Evolutionary conservation across 305 asterid genomes (phyloP).

Genomic region (Fraxinus baroniana): DNA sequence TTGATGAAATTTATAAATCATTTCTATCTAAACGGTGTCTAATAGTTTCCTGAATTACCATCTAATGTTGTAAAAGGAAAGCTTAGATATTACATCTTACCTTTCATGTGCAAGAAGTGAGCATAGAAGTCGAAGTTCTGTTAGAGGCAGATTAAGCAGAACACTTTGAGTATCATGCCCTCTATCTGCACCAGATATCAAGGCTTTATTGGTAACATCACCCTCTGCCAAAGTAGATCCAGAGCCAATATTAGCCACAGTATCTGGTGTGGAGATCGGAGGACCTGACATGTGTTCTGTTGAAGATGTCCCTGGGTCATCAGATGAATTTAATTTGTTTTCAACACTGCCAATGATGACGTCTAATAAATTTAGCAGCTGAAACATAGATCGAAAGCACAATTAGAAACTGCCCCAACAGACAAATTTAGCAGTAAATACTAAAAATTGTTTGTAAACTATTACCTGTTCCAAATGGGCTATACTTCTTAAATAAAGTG

Average conservation of each 20-base stretch:
- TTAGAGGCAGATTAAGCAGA: conserved; percentile 61
- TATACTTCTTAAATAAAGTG: conserved; percentile 87
- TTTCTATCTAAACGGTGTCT: not conserved
- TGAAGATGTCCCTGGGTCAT: conserved; percentile 49
- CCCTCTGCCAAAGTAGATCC: conserved; percentile 35
- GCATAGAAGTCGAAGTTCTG: conserved; percentile 85
- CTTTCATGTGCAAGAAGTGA: conserved; percentile 96
- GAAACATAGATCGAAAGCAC: conserved; percentile 32
- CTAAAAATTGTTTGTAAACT: conserved; percentile 16
- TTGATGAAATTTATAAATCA: not conserved
- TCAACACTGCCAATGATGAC: conserved; percentile 86
- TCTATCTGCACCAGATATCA: conserved; percentile 44
- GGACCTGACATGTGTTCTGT: conserved; percentile 58
- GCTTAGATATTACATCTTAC: conserved; percentile 38
- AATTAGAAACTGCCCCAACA: conserved; percentile 15
- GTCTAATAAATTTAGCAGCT: conserved; percentile 86
- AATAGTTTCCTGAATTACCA: not conserved
- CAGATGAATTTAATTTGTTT: conserved; percentile 58
- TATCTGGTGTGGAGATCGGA: conserved; percentile 46
- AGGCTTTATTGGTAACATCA: conserved; percentile 43
- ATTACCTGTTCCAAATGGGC: conserved; percentile 95
- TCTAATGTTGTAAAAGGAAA: not conserved
- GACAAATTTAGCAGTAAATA: conserved; percentile 14
- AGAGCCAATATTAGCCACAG: conserved; percentile 51
- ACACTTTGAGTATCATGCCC: conserved; percentile 44